A percentile compares a stretch with the other conserved stretches of the same genome.
Conservation (phyloP, 1,284 basidiomycete species). For the Lentinula novae-zelandiae region DNA sequence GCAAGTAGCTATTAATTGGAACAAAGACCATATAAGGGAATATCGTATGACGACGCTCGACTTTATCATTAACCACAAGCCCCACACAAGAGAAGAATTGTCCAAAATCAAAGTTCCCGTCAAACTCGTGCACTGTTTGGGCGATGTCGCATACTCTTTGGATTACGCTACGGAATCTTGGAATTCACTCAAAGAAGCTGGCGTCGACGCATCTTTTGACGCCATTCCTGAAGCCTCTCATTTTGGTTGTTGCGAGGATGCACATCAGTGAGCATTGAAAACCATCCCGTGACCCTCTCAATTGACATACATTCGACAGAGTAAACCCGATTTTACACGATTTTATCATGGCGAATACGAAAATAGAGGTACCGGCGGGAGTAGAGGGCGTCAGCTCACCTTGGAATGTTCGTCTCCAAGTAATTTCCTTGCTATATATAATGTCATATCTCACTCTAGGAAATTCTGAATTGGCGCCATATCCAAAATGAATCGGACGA, state of each 20-base stretch:
- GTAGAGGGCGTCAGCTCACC: slow-evolving; percentile 4
- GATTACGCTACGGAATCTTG: slow-evolving; percentile 12
- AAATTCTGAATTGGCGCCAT: neutral
- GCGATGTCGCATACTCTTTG: slow-evolving; percentile 31
- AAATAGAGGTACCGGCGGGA: slow-evolving; percentile 1
- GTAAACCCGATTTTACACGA: slow-evolving; percentile 10
- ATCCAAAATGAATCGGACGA: neutral
- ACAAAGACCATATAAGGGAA: neutral
- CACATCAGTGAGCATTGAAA: slow-evolving; percentile 1
- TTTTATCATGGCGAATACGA: neutral
- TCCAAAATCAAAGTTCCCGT: slow-evolving; percentile 27
- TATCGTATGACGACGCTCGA: slow-evolving; percentile 5
- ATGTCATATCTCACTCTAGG: neutral
- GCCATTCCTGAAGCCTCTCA: slow-evolving; percentile 3
- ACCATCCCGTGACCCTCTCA: neutral
- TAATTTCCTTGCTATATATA: neutral
- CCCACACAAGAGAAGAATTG: neutral
- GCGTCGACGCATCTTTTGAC: slow-evolving; percentile 2
- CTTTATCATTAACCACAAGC: slow-evolving; percentile 7
- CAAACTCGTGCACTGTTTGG: slow-evolving; percentile 28
- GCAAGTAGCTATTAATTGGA: slow-evolving; percentile 6
- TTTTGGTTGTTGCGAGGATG: slow-evolving; percentile 8
- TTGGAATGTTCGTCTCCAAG: slow-evolving; percentile 8
- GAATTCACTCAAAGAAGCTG: slow-evolving; percentile 1
- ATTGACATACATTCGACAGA: neutral